Percentiles rank a stretch among this genome's conserved stretches.
phyloP scores from a whole-genome alignment of 2,329 filamentous ascomycete species.

The Lasiodiplodia sp. region DNA sequence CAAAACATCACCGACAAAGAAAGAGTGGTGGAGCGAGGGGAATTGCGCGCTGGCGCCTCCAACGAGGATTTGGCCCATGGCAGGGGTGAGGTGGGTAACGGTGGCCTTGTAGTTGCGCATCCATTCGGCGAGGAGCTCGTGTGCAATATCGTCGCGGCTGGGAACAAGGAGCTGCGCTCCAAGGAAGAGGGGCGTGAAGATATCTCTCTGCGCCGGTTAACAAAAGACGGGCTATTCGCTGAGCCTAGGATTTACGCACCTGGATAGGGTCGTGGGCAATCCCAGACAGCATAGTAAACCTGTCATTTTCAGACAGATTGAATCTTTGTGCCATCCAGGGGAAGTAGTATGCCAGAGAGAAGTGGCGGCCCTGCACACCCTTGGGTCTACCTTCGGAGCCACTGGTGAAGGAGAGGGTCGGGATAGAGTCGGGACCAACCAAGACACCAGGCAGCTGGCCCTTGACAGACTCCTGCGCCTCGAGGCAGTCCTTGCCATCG shows the following conservation, averaged over 20 bases:
- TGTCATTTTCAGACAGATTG: slow-evolving; percentile 72
- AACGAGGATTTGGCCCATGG: slow-evolving; percentile 95
- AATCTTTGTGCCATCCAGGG: slow-evolving; percentile 93
- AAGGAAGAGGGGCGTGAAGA: slow-evolving; percentile 89
- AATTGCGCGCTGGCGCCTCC: slow-evolving; percentile 82
- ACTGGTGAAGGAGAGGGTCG: slow-evolving; percentile 69
- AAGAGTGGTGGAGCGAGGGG: slow-evolving; percentile 76
- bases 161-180: slow-evolving; percentile 82
- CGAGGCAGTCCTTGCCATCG: slow-evolving; percentile 72
- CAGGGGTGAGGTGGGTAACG: slow-evolving; percentile 89
- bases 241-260: not conserved
- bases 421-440: slow-evolving; percentile 84
- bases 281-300: slow-evolving; percentile 83
- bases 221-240: not conserved
- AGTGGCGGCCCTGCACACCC: slow-evolving; percentile 88
- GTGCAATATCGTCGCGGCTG: slow-evolving; percentile 80
- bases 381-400: slow-evolving; percentile 83
- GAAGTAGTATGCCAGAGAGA: slow-evolving; percentile 84
- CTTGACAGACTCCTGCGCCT: slow-evolving; percentile 59
- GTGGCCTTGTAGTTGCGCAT: slow-evolving; percentile 77
- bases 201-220: slow-evolving; percentile 61
- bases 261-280: slow-evolving; percentile 76
- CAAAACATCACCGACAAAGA: slow-evolving; percentile 92
- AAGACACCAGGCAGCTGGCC: slow-evolving; percentile 71
- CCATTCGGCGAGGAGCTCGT: slow-evolving; percentile 89